These are phyloP conservation scores for Leucocoprinus sp. DNA, from an alignment of 768 basidiomycete genomes.

Conservation along the genomic window DNA sequence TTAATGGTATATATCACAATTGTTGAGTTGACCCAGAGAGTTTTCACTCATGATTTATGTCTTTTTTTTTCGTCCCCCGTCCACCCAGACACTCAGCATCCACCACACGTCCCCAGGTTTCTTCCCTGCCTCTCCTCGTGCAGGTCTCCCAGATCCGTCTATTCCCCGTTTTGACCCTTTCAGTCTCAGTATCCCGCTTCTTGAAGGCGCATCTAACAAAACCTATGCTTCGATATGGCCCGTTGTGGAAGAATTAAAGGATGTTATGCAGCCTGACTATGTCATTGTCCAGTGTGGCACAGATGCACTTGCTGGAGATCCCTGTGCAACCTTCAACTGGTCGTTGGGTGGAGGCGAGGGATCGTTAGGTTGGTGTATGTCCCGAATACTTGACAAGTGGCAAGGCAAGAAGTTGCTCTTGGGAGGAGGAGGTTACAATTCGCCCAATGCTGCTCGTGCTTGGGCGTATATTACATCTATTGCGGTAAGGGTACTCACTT, in stretches of 20 bases:
- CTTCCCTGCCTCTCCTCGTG: conserved; percentile 59
- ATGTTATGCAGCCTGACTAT: conserved; percentile 66
- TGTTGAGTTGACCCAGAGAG: not conserved
- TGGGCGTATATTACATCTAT: conserved; percentile 81
- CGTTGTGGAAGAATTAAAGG: conserved; percentile 49
- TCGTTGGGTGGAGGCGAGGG: conserved; percentile 47
- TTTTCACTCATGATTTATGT: not conserved
- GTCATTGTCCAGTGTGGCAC: conserved; percentile 81
- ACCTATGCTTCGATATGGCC: conserved; percentile 64
- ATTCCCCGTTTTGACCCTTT: conserved; percentile 41
- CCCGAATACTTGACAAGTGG: conserved; percentile 46
- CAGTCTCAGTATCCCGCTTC: conserved; percentile 76
- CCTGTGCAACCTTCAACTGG: conserved; percentile 69
- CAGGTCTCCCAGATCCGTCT: conserved; percentile 33
- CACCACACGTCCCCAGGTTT: conserved; percentile 82
- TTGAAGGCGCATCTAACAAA: conserved; percentile 53
- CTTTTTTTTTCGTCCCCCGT: conserved; percentile 5
- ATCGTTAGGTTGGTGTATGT: conserved; percentile 63
- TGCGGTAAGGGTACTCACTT: conserved; percentile 34
- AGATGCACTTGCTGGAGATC: conserved; percentile 83
- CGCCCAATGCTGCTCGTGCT: conserved; percentile 76
- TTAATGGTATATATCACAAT: not conserved
- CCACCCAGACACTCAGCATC: conserved; percentile 62
- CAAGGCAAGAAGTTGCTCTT: conserved; percentile 57
- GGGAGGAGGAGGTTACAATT: conserved; percentile 82